Conservation (phyloP, 345 rosid species). For the Gossypium rotundifolium region DNA sequence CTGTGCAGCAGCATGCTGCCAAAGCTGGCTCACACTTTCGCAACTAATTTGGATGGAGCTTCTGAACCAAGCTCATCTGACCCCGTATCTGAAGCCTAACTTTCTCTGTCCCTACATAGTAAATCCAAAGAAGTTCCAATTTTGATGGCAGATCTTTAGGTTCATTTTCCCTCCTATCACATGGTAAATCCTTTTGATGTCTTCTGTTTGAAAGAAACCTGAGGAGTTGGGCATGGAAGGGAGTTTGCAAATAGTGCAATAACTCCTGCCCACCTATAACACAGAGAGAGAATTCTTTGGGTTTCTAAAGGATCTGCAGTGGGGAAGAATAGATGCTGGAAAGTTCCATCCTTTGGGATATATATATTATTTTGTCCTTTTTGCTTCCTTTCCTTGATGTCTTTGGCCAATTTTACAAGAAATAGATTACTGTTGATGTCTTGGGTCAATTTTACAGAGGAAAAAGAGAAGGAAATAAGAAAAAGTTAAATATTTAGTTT, state of each 20-base stretch:
- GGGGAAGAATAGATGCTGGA: conserved; percentile 1
- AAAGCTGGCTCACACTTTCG: conserved; percentile 36
- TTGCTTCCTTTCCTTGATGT: not conserved
- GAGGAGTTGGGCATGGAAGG: conserved; percentile 31
- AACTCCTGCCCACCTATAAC: not conserved
- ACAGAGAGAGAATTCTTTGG: conserved; percentile 17
- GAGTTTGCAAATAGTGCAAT: conserved; percentile 49
- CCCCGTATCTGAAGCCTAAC: conserved; percentile 29
- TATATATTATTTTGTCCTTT: not conserved
- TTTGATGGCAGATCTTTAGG: conserved; percentile 46
- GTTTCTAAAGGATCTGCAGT: conserved; percentile 6
- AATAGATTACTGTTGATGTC: not conserved
- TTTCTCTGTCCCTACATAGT: conserved; percentile 11
- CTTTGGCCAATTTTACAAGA: not conserved
- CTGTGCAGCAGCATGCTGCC: conserved; percentile 28
- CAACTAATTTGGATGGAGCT: conserved; percentile 30
- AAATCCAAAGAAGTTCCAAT: conserved; percentile 29
- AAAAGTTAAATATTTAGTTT: not conserved
- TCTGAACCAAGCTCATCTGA: conserved; percentile 32
- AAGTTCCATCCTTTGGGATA: not conserved
- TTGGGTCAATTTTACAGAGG: not conserved
- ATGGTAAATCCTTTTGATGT: not conserved
- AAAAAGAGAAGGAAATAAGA: not conserved
- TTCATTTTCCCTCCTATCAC: not conserved
- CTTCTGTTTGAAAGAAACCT: conserved; percentile 25